These are phyloP conservation scores for Yamadazyma kanchanaburiensis DNA, from an alignment of 1,139 yeast genomes.

Conservation along the genomic window DNA sequence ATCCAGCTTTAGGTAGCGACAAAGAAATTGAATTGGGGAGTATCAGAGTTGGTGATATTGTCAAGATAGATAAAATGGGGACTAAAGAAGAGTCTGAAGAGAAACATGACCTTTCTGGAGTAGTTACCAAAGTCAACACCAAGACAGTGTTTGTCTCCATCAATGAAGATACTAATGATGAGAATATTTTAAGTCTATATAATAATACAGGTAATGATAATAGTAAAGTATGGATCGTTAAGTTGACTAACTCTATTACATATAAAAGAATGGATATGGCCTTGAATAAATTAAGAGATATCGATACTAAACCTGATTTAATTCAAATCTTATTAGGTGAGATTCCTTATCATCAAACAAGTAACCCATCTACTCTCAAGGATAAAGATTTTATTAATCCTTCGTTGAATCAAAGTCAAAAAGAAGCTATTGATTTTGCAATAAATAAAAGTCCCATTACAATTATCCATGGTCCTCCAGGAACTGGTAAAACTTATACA, in stretches of 20 bases:
- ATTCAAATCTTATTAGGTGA: constrained; percentile 47
- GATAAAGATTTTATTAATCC: constrained; percentile 41
- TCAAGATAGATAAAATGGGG: constrained; percentile 44
- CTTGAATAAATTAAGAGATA: constrained; percentile 61
- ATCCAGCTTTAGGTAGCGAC: constrained; percentile 45
- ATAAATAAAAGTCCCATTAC: constrained; percentile 38
- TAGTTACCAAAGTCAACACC: constrained; percentile 49
- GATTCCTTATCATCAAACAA: constrained; percentile 20
- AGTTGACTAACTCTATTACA: constrained; percentile 65
- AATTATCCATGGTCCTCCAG: constrained; percentile 51
- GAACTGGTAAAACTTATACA: constrained; percentile 70
- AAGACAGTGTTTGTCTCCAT: constrained; percentile 52
- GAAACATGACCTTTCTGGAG: constrained; percentile 48
- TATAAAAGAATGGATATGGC: constrained; percentile 81
- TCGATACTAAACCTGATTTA: constrained; percentile 34
- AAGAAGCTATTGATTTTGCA: constrained; percentile 38
- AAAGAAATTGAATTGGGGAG: constrained; percentile 53
- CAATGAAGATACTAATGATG: constrained; percentile 54
- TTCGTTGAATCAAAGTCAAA: constrained; percentile 67
- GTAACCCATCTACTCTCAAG: constrained; percentile 8
- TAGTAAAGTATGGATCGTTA: constrained; percentile 57
- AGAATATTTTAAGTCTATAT: constrained; percentile 38
- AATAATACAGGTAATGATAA: constrained; percentile 39
- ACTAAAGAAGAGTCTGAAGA: constrained; percentile 17
- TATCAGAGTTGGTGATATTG: constrained; percentile 77